Evolutionary conservation across 1,139 yeast species (phyloP), one percentile per base, ranked within the genome.

Genomic region (Sugiyamaella japonica): DNA sequence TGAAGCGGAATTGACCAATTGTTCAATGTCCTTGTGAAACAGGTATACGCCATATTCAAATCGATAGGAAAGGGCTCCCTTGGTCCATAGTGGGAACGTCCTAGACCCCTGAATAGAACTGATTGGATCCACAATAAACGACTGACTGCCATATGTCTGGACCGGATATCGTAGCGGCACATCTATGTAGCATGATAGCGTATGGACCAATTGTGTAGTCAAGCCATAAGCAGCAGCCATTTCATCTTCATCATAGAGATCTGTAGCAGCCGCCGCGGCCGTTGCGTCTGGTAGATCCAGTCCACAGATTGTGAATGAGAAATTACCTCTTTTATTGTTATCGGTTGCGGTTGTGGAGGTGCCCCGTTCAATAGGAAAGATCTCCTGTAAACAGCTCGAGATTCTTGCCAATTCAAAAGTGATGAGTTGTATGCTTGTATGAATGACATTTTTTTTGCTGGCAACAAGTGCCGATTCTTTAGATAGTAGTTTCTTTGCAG

Each of bases 31-130:
- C 57, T 77, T 77, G 57, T 76, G 73, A 42, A 82, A 65, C 32
- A 82, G 66, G 48, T 75, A 72, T 7, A 80, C 70, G 0, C 78
- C 85, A 62, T 80, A 81, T 59, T 82, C 82, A 56, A 81, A 80
- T 28, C 83, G 68, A 61, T 78, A 74, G 50, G 73, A 73, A 23
- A 76, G 71, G 17, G 77, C 74, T 3, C 78, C 78, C 12, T 77
- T 73, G 29, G 76, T 71, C 74, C 82, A 81, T 46, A 81, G 63
- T 1, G 85, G 85, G 61, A 72, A 72, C 37, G 68, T 62, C 9
- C 74, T 71, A 9, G 78, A 70, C 46, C 76, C 80, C 55, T 71
- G 75, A 29, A 77, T 73, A 20, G 70, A 68, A 32, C 81, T 74
- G 13, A 80, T 75, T 2, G 79, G 78, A 63, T 82, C 85, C 44